Conservation (phyloP, 345 rosid species). For the Populus nigra region DNA sequence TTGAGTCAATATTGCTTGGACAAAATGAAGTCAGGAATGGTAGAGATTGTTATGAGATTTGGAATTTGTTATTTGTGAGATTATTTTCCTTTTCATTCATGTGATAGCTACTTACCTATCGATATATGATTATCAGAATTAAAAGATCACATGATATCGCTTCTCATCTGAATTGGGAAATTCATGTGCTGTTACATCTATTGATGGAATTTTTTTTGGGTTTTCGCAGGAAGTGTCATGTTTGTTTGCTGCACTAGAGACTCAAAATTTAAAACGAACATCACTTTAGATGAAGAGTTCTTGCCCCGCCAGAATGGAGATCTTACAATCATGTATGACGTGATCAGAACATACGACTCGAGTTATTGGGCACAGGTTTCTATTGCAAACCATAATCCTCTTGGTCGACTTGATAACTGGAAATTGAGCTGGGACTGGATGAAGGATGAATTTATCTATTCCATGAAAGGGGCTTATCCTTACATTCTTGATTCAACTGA, state of each 20-base stretch:
- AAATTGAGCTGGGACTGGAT: slow-evolving; percentile 94
- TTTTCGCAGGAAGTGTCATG: slow-evolving; percentile 56
- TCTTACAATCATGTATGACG: slow-evolving; percentile 92
- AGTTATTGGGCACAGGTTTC: slow-evolving; percentile 77
- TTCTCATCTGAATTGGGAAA: neutral
- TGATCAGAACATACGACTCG: slow-evolving; percentile 67
- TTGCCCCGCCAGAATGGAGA: slow-evolving; percentile 77
- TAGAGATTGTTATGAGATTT: neutral
- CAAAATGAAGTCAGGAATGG: neutral
- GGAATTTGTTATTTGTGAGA: neutral
- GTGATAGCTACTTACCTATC: neutral
- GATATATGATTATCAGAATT: neutral
- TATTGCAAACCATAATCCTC: slow-evolving; percentile 78
- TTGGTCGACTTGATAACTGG: slow-evolving; percentile 97
- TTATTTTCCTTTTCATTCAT: neutral
- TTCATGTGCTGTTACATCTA: slow-evolving; percentile 5
- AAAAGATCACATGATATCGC: slow-evolving; percentile 4
- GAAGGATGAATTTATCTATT: slow-evolving; percentile 66
- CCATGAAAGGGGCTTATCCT: slow-evolving; percentile 95
- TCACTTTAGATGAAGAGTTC: slow-evolving; percentile 58
- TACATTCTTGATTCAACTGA: slow-evolving; percentile 65
- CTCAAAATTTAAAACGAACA: slow-evolving; percentile 46
- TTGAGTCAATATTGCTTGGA: neutral
- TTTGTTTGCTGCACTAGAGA: slow-evolving; percentile 71
- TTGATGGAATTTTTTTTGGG: neutral